Percentiles rank a stretch among this genome's conserved stretches.
These are phyloP conservation scores for Elsinoe ampelina DNA, from an alignment of 2,329 filamentous ascomycete species.

Conservation along the genomic window DNA sequence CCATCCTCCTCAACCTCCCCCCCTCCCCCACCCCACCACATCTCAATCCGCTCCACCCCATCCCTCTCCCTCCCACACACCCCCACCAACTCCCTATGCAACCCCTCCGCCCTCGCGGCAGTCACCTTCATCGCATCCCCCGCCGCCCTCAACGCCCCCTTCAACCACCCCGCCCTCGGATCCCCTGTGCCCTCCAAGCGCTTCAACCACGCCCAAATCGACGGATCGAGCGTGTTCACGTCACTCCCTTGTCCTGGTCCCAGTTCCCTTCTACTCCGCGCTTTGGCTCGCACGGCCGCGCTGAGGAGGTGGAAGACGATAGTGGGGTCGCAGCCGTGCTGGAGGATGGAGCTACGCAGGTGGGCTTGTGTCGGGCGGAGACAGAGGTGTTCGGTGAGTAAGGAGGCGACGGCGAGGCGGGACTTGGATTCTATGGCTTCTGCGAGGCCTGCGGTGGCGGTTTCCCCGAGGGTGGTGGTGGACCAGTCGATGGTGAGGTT, in stretches of 20 bases:
- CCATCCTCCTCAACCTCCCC: too few species aligned
- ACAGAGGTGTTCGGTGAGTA: slow-evolving; percentile 19
- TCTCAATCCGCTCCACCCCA: slow-evolving; percentile 13
- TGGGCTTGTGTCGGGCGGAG: slow-evolving; percentile 21
- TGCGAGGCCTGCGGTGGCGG: slow-evolving; percentile 22
- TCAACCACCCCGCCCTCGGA: slow-evolving; percentile 24
- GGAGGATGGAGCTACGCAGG: slow-evolving; percentile 24
- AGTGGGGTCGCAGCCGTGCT: slow-evolving; percentile 24
- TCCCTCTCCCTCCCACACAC: slow-evolving; percentile 10
- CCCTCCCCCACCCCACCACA: slow-evolving; percentile 1
- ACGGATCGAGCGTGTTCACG: slow-evolving; percentile 27
- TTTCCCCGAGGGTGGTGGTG: slow-evolving; percentile 19
- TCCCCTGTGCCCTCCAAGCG: slow-evolving; percentile 20
- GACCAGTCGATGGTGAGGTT: slow-evolving; percentile 13
- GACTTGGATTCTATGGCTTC: slow-evolving; percentile 22
- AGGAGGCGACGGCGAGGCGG: slow-evolving; percentile 18
- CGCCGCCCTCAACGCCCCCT: slow-evolving; percentile 20
- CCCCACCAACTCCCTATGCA: slow-evolving; percentile 10
- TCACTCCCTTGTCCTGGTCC: not conserved
- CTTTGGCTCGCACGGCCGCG: slow-evolving; percentile 13
- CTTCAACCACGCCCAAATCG: slow-evolving; percentile 29
- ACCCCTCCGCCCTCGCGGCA: slow-evolving; percentile 1
- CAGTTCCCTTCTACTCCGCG: slow-evolving; percentile 4
- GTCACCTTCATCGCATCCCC: slow-evolving; percentile 6
- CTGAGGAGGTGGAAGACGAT: slow-evolving; percentile 21